Evolutionary conservation across 169 alveolate genomes (phyloP).

Genomic region (Plasmodium relictum): DNA sequence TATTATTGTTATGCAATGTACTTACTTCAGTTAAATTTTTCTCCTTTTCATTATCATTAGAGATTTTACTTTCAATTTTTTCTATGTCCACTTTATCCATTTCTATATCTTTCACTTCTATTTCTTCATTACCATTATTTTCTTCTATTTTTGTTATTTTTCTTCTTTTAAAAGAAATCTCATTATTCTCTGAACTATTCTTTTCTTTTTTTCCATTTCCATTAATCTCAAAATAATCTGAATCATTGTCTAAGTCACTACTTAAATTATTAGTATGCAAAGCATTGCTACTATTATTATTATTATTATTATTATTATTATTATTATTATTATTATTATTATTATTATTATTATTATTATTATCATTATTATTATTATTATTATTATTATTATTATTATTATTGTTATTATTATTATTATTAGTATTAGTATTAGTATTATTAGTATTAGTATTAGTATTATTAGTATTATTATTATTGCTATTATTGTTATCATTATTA

Average conservation of each 20-base stretch:
- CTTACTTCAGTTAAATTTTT: slow-evolving; percentile 73
- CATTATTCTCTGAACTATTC: background rate
- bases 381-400: background rate
- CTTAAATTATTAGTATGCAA: background rate
- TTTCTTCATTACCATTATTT: background rate
- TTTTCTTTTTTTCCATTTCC: slow-evolving; percentile 5
- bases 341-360: background rate
- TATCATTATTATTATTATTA: background rate
- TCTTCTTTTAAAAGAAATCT: slow-evolving; percentile 21
- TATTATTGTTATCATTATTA: background rate
- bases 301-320: slow-evolving; percentile 5
- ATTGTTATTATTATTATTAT: background rate
- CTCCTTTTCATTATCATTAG: slow-evolving; percentile 26
- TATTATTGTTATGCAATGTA: slow-evolving; percentile 80
- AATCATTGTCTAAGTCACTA: background rate
- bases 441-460: background rate
- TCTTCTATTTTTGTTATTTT: slow-evolving; percentile 8
- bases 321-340: background rate
- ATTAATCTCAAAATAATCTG: background rate
- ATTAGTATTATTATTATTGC: background rate
- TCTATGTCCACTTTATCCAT: background rate
- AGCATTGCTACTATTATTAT: background rate
- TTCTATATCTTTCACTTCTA: slow-evolving; percentile 1
- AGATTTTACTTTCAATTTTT: slow-evolving; percentile 3
- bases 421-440: background rate